Evolutionary conservation across 169 alveolate genomes (phyloP).

Genomic region (Cryptosporidium bovis): DNA sequence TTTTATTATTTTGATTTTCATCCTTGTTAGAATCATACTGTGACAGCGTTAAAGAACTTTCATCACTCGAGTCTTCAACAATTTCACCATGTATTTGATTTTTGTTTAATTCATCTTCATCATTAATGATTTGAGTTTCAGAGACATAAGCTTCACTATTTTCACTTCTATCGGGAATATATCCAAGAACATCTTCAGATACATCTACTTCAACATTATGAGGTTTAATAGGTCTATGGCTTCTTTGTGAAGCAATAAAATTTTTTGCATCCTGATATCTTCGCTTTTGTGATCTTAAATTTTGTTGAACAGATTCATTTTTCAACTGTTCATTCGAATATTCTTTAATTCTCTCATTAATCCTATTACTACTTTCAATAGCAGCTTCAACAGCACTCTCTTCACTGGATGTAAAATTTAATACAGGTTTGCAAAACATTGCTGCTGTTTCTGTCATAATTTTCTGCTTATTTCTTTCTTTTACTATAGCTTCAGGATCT

Average conservation of each 20-base stretch:
- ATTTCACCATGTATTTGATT: conserved; percentile 8
- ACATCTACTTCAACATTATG: not conserved
- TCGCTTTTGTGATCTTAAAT: conserved; percentile 30
- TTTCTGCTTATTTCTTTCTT: conserved; percentile 39
- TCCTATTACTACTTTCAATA: conserved; percentile 23
- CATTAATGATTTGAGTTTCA: conserved; percentile 2
- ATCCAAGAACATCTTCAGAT: not conserved
- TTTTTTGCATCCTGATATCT: conserved; percentile 4
- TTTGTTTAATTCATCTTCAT: conserved; percentile 1
- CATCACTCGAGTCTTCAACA: conserved; percentile 7
- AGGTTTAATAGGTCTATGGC: not conserved
- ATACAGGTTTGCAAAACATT: conserved; percentile 64
- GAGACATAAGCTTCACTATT: not conserved
- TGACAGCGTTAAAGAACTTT: not conserved
- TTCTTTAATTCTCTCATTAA: not conserved
- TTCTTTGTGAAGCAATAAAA: not conserved
- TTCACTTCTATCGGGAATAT: not conserved
- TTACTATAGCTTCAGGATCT: conserved; percentile 47
- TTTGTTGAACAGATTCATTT: conserved; percentile 22
- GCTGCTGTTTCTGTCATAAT: conserved; percentile 70
- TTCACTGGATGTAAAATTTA: conserved; percentile 6
- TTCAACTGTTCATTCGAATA: conserved; percentile 14
- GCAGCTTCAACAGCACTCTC: conserved; percentile 26
- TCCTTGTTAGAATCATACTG: not conserved
- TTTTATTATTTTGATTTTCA: not conserved